Evolutionary conservation across 257 asterid species (phyloP), one percentile per base, ranked within the genome.

Genomic region (Nicotiana tabacum): DNA sequence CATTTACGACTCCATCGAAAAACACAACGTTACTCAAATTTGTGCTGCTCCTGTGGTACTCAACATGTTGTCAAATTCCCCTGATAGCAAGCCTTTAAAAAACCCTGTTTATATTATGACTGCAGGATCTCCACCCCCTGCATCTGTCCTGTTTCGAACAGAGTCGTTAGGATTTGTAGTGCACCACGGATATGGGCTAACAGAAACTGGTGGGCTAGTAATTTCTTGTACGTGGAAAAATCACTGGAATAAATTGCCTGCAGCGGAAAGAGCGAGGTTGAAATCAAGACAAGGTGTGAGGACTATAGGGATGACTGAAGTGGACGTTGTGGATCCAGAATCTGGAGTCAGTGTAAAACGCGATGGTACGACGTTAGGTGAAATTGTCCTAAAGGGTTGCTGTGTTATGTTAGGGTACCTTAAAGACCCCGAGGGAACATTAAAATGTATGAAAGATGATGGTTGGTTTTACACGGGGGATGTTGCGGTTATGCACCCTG

Each of bases 41-140:
- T 95, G 98, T 72, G 98, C 94, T 12, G 98, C 98, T 0, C 98
- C 98, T 15, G 95, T 93, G n/a, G 94, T 95, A 66, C 93, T 95
- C 2, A 93, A 86, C 85, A 87, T 93, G 97, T 86, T 92, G 1
- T 80, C 85, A 0, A 91, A 88, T 30, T 84, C 81, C 33, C 88
- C 92, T 1, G 83, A 30, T 9, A 80, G 68, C 1, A 78, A 77
- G 79, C 86, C 87, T 0, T 82, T 94, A 8, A 66, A 65, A 0
- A 78, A 65, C 5, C 90, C 95, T 4, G 97, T 94, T 17, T 9
- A 67, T 6, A 81, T 94, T 39, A 2, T 92, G 46, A 94, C 98
- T 0, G 96, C 93, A 32, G 98, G 98, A 6, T 93, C 98, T 6
- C 97, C 98, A 24, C 97, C 98, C 0, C 97, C 96, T 0, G 89